phyloP scores from a whole-genome alignment of 1,139 yeast genomes.

The Yamadazyma oceani region DNA sequence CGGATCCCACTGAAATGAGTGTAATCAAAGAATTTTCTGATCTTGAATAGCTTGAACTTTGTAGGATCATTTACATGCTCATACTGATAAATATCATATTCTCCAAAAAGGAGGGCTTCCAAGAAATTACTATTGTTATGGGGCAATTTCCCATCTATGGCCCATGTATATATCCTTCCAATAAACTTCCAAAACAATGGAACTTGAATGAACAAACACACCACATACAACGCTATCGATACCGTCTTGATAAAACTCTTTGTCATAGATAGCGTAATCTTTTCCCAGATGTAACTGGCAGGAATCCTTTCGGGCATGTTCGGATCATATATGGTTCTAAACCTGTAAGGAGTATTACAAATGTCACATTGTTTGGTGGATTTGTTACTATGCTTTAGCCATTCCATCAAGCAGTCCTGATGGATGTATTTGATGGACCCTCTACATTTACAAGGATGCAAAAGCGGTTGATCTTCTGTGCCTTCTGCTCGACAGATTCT shows the following conservation, averaged over 20 bases:
- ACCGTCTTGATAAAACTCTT: conserved; percentile 24
- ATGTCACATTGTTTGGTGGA: conserved; percentile 78
- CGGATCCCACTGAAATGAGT: conserved; percentile 45
- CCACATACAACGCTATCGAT: conserved; percentile 34
- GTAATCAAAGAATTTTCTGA: conserved; percentile 26
- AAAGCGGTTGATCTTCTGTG: conserved; percentile 74
- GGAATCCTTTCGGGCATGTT: conserved; percentile 73
- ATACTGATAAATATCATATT: conserved; percentile 13
- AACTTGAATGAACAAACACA: conserved; percentile 49
- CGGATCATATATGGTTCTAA: conserved; percentile 69
- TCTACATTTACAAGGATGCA: conserved; percentile 89
- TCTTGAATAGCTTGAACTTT: conserved; percentile 13
- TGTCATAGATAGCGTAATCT: conserved; percentile 31
- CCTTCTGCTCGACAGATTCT: conserved; percentile 94
- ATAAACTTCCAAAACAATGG: conserved; percentile 58
- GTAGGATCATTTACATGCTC: conserved; percentile 4
- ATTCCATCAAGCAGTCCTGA: conserved; percentile 85
- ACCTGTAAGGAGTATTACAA: conserved; percentile 75
- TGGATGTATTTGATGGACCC: conserved; percentile 94
- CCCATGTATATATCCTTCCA: conserved; percentile 54
- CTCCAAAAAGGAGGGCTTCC: conserved; percentile 52
- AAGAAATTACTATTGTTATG: conserved; percentile 30
- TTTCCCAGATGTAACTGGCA: conserved; percentile 39
- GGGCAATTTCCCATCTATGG: conserved; percentile 53
- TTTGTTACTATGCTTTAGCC: conserved; percentile 71